Percentiles rank a stretch among this genome's conserved stretches.
Conservation (phyloP, 2,329 filamentous ascomycete species). For the Aspergillus fumigatiaffinis region DNA sequence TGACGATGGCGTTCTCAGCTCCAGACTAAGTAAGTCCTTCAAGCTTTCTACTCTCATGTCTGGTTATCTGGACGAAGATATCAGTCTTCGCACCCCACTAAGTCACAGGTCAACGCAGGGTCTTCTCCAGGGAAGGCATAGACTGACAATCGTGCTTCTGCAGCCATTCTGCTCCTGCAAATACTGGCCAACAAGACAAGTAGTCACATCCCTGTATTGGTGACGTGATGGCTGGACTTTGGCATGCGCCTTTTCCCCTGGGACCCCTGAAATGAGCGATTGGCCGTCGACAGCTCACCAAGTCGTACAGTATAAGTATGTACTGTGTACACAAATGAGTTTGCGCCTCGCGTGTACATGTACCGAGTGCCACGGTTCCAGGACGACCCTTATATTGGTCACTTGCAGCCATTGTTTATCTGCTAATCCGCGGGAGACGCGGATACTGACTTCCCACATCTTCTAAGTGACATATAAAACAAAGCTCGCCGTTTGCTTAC, state of each 20-base stretch:
- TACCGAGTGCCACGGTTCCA: neutral
- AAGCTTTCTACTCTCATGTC: neutral
- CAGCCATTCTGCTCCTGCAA: neutral
- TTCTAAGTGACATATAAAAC: neutral
- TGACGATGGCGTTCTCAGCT: neutral
- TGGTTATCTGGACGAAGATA: neutral
- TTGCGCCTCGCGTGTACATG: neutral
- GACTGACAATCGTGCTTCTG: neutral
- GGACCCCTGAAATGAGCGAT: neutral
- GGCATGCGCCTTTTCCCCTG: neutral
- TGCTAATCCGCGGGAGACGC: neutral
- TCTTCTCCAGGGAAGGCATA: neutral
- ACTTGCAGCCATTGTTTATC: no score
- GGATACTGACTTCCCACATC: neutral
- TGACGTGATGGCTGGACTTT: neutral
- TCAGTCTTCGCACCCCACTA: no score
- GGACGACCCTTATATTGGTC: neutral
- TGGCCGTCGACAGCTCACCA: neutral
- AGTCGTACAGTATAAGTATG: neutral
- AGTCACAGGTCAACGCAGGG: neutral
- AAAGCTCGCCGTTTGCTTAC: neutral
- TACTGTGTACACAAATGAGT: neutral
- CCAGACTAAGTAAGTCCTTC: neutral
- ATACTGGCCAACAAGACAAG: neutral
- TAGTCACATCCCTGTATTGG: neutral